Conservation (phyloP, 495 filamentous ascomycete species). For the Talaromyces trachyspermus region DNA sequence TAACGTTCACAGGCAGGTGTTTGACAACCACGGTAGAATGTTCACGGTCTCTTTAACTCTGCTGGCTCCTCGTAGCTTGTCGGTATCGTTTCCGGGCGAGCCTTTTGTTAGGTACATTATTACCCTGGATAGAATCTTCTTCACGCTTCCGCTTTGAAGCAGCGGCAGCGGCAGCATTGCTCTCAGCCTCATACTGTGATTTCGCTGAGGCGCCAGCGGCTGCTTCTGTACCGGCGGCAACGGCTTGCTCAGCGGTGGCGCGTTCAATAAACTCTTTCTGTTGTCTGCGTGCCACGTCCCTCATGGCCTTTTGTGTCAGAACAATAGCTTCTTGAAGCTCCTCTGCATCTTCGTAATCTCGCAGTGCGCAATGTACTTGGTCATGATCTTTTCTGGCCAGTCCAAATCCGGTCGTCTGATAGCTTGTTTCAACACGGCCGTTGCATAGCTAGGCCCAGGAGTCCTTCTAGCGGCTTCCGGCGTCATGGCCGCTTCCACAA, state of each 20-base stretch:
- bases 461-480: conserved; percentile 37
- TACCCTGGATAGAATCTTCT: conserved; percentile 35
- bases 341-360: conserved; percentile 75
- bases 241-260: conserved; percentile 32
- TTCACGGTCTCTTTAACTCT: conserved; percentile 70
- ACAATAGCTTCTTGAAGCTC: conserved; percentile 64
- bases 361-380: conserved; percentile 75
- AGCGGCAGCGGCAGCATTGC: conserved; percentile 12
- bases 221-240: conserved; percentile 3
- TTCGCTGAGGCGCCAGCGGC: conserved; percentile 18
- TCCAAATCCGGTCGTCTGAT: conserved; percentile 66
- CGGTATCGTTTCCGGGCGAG: conserved; percentile 39
- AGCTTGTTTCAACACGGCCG: conserved; percentile 65
- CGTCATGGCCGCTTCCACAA: conserved; percentile 41
- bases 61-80: conserved; percentile 26
- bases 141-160: conserved; percentile 64
- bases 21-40: conserved; percentile 76
- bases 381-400: conserved; percentile 85
- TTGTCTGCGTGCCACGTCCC: conserved; percentile 54
- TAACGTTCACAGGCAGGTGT: conserved; percentile 61
- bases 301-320: conserved; percentile 57
- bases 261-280: conserved; percentile 57
- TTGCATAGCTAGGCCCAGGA: conserved; percentile 57
- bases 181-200: conserved; percentile 27
- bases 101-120: conserved; percentile 48